Evolutionary conservation across 2,329 filamentous ascomycete species (phyloP).

Genomic region (Geosmithia flava): DNA sequence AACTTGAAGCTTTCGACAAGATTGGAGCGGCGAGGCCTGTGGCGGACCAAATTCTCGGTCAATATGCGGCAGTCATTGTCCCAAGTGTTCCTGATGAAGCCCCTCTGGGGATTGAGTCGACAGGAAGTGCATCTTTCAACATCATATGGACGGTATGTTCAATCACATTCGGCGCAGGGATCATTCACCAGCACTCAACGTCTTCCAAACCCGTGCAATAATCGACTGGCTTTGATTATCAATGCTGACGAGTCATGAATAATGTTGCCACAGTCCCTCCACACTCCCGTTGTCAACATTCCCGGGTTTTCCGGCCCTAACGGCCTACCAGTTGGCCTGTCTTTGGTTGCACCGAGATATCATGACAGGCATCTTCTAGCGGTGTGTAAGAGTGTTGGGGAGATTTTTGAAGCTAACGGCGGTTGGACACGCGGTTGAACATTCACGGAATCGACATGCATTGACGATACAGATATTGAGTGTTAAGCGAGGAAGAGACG

Average conservation of each 20-base stretch:
- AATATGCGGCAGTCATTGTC: slow-evolving; percentile 40
- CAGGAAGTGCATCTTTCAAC: slow-evolving; percentile 37
- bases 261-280: slow-evolving; percentile 26
- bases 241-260: too few relatives aligned
- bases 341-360: slow-evolving; percentile 35
- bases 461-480: too few relatives aligned
- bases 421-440: too few relatives aligned
- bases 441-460: too few relatives aligned
- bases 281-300: slow-evolving; percentile 50
- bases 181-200: too few relatives aligned
- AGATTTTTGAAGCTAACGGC: slow-evolving; percentile 18
- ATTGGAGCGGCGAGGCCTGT: slow-evolving; percentile 35
- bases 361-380: slow-evolving; percentile 29
- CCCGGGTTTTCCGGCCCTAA: slow-evolving; percentile 43
- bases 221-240: not conserved
- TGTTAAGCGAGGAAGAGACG: too few relatives aligned
- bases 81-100: slow-evolving; percentile 46
- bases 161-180: too few relatives aligned
- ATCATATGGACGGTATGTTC: slow-evolving; percentile 34
- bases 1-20: slow-evolving; percentile 26
- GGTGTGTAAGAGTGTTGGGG: slow-evolving; percentile 23
- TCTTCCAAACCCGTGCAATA: not conserved
- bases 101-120: slow-evolving; percentile 33
- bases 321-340: slow-evolving; percentile 47
- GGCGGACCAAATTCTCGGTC: slow-evolving; percentile 32